Evolutionary conservation across 1,284 basidiomycete genomes (phyloP).

Genomic region (Cryptococcus amylolentus): DNA sequence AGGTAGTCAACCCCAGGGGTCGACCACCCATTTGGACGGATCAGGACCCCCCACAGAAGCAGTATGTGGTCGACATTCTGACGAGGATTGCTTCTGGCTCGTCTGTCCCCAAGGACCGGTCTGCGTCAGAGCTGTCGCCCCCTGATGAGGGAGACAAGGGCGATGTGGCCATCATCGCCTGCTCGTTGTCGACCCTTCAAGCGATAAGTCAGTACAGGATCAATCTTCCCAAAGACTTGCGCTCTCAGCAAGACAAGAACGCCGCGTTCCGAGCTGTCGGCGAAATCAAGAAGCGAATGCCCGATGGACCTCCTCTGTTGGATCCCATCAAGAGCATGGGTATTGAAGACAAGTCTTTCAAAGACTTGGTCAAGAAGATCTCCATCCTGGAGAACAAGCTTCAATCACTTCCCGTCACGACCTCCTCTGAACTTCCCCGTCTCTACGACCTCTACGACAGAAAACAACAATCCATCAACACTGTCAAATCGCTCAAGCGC

Average conservation of each 20-base stretch:
- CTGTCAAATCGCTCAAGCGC: slow-evolving; percentile 73
- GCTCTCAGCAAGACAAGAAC: slow-evolving; percentile 69
- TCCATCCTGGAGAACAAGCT: slow-evolving; percentile 78
- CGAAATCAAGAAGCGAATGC: slow-evolving; percentile 86
- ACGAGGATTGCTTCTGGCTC: slow-evolving; percentile 73
- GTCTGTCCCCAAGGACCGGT: slow-evolving; percentile 62
- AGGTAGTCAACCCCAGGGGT: slow-evolving; percentile 52
- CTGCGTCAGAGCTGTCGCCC: slow-evolving; percentile 63
- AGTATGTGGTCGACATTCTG: slow-evolving; percentile 92
- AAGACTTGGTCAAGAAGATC: slow-evolving; percentile 86
- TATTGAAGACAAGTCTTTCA: slow-evolving; percentile 91
- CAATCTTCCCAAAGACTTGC: slow-evolving; percentile 84
- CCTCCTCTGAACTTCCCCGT: slow-evolving; percentile 67
- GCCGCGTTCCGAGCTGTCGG: slow-evolving; percentile 83
- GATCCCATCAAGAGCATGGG: slow-evolving; percentile 96
- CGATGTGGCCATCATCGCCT: slow-evolving; percentile 80
- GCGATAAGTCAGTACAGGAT: slow-evolving; percentile 83
- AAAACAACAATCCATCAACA: slow-evolving; percentile 69
- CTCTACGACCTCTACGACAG: slow-evolving; percentile 74
- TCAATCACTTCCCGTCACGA: slow-evolving; percentile 69
- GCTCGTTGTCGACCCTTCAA: slow-evolving; percentile 81
- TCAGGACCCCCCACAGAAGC: slow-evolving; percentile 76
- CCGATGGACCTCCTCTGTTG: slow-evolving; percentile 77
- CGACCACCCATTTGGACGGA: slow-evolving; percentile 35
- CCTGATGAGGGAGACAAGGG: slow-evolving; percentile 69